Percentiles rank a stretch among this genome's conserved stretches.
These are phyloP conservation scores for Colletotrichum sp. DNA, from an alignment of 2,329 filamentous ascomycete species.

Conservation along the genomic window DNA sequence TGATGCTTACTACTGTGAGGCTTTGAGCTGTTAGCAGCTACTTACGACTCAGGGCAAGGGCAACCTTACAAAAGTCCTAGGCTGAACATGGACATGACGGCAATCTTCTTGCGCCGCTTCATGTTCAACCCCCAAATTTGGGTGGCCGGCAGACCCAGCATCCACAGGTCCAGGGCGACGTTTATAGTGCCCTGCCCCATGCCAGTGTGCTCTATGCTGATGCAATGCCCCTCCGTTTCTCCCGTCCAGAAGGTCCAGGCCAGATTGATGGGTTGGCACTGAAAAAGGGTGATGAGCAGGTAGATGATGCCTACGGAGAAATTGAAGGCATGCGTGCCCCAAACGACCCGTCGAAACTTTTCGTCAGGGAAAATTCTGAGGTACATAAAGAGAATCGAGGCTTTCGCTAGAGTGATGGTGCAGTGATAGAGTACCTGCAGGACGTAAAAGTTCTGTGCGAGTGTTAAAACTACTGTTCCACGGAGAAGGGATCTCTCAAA, in stretches of 20 bases:
- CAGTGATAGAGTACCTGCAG: not conserved
- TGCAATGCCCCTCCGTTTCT: not conserved
- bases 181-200: not conserved
- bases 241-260: not conserved
- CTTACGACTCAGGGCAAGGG: accelerated
- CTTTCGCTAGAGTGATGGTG: slow-evolving; percentile 42
- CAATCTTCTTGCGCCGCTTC: not conserved
- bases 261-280: not conserved
- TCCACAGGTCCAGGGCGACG: not conserved
- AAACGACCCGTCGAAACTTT: slow-evolving; percentile 26
- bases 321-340: slow-evolving; percentile 19
- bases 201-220: not conserved
- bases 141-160: not conserved
- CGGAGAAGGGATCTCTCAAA: not conserved
- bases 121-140: not conserved
- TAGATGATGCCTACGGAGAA: slow-evolving; percentile 23
- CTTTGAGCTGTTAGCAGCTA: not conserved
- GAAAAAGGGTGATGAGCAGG: slow-evolving; percentile 36
- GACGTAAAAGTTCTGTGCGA: not conserved
- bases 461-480: not conserved
- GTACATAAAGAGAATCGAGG: slow-evolving; percentile 41
- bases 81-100: not conserved
- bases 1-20: not conserved
- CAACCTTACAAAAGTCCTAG: not conserved
- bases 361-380: slow-evolving; percentile 38